phyloP scores from a whole-genome alignment of 345 rosid species.

The Hypericum androsaemum region DNA sequence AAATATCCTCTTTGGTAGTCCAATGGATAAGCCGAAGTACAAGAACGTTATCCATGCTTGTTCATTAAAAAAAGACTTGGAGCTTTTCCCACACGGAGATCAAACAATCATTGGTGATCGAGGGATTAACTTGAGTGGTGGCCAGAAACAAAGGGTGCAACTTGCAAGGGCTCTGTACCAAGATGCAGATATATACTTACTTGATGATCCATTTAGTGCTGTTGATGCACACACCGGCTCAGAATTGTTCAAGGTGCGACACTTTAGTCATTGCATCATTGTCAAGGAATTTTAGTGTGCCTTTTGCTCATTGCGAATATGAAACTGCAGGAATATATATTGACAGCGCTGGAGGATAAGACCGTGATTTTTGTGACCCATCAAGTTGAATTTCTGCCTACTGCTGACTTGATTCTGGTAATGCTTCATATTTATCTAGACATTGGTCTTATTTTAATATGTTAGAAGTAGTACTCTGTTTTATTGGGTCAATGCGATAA shows the following conservation, averaged over 20 bases:
- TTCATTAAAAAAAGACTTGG: conserved; percentile 87
- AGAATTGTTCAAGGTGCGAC: conserved; percentile 80
- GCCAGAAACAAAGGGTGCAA: conserved; percentile 98
- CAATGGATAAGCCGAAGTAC: conserved; percentile 86
- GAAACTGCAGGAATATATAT: conserved; percentile 77
- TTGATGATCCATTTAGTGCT: conserved; percentile 99
- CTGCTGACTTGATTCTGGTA: conserved; percentile 95
- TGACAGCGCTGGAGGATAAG: conserved; percentile 72
- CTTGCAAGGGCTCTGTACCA: conserved; percentile 99
- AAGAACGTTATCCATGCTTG: conserved; percentile 90
- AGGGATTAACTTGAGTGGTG: conserved; percentile 98
- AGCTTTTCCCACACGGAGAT: conserved; percentile 96
- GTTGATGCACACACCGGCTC: conserved; percentile 99
- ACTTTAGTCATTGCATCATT: conserved; percentile 3
- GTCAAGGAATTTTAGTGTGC: conserved; percentile 11
- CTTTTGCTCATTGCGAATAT: conserved; percentile 21
- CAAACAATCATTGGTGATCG: conserved; percentile 99
- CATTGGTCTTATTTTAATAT: background rate
- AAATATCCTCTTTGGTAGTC: conserved; percentile 95
- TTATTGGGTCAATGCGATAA: too few relatives aligned
- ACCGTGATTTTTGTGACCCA: conserved; percentile 95
- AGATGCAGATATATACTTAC: conserved; percentile 95
- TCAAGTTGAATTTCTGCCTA: conserved; percentile 97
- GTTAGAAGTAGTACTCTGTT: background rate
- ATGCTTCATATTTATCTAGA: conserved; percentile 12